phyloP scores from a whole-genome alignment of 129 eudicot species.

The Escallonia herrerae region DNA sequence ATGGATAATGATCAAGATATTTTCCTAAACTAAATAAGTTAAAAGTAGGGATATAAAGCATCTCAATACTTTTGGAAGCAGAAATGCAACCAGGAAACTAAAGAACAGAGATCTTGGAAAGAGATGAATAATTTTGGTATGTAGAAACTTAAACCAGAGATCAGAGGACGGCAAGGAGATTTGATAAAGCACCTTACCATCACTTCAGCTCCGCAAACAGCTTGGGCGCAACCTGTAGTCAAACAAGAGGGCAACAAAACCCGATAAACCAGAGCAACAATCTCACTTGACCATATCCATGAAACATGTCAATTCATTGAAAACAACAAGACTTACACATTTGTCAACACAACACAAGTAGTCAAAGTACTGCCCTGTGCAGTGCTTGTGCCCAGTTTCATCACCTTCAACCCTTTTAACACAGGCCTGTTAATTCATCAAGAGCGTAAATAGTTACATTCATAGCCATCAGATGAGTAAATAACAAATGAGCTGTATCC shows the following conservation, averaged over 20 bases:
- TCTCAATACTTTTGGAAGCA: too few relatives aligned
- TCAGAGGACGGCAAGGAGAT: neutral
- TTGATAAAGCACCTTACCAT: neutral
- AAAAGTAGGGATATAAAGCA: too few relatives aligned
- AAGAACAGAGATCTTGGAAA: too few relatives aligned
- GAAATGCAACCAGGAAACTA: too few relatives aligned
- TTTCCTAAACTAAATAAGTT: too few relatives aligned
- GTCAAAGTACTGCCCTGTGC: constrained; percentile 72
- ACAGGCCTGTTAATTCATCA: constrained; percentile 37
- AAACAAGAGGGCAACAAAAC: neutral
- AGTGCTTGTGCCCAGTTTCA: constrained; percentile 51
- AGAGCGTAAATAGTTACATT: neutral
- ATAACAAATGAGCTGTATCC: neutral
- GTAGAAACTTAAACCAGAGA: too few relatives aligned
- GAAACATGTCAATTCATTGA: neutral
- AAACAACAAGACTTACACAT: constrained; percentile 39
- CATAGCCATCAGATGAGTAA: neutral
- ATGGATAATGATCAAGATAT: too few relatives aligned
- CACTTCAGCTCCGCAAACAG: constrained; percentile 37
- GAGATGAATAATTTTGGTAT: too few relatives aligned
- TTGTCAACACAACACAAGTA: constrained; percentile 63
- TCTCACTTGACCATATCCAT: neutral
- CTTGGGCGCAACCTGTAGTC: constrained; percentile 38
- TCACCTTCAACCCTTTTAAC: constrained; percentile 56
- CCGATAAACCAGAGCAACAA: neutral